Base-by-base conservation (phyloP, 1,139 yeast species). In the Candida glucosophila region DNA sequence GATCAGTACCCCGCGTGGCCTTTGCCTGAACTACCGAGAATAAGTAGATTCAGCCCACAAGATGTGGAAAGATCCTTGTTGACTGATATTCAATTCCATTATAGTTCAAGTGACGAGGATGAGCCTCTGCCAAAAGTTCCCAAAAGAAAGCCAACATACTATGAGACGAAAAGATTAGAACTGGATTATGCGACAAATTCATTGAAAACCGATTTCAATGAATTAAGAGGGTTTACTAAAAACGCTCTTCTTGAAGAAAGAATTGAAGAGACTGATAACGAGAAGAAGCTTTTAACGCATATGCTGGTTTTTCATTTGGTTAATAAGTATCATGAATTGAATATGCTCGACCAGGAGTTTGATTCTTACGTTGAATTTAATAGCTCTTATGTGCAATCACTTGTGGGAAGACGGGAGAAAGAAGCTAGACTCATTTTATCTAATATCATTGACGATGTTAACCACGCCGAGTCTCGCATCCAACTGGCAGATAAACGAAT, bases 1-100 rank as follows among this genome's bases (percentile, higher is more conserved):
- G 12, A 11, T 19, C 46, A 33, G 31, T 52, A 42, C 23, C 65
- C 68, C 4, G 41, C 48, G 11, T 86, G 95, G 95, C 93, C 93
- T 2, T 56, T 88, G 25, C 92, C 95, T 0, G 82, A 78, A 25
- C 56, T 82, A 34, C 72, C 85, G 3, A 46, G 61, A 2, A 73
- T 85, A 5, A 76, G 77, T 2, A 61, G 59, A 24, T 85, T 73
- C 43, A 67, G 68, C 3, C 66, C 86, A 1, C 57, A 62, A 34
- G 95, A 82, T 47, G 94, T 85, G 12, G 95, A 83, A 45, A 67
- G 74, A 37, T 77, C 92, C 0, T 54, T 85, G 30, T 55, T 83
- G 26, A 79, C 90, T 0, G 95, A 85, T 44, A 93, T 82, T 2
- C 75, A 69, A 31, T 77, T 63, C 43, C 74, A 67, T 39, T 70